phyloP scores from a whole-genome alignment of 257 asterid genomes.

The Jasminum sambac region DNA sequence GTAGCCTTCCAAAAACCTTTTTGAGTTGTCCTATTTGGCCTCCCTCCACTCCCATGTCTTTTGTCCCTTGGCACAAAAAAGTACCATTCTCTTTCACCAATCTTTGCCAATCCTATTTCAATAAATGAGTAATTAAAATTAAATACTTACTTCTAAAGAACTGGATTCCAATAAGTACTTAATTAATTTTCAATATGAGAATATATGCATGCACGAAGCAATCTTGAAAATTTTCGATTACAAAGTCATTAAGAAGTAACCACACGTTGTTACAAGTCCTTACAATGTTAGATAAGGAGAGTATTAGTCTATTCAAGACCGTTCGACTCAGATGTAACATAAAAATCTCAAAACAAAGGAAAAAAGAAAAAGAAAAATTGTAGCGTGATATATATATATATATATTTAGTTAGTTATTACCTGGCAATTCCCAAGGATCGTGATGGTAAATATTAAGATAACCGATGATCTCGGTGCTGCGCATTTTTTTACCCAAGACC shows the following conservation, averaged over 20 bases:
- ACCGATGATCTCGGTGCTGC: constrained; percentile 51
- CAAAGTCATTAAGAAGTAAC: too few relatives aligned
- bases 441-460: constrained; percentile 61
- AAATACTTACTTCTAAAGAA: too few relatives aligned
- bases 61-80: constrained; percentile 69
- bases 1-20: constrained; percentile 89
- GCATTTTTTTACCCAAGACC: constrained; percentile 29
- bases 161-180: too few relatives aligned
- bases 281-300: too few relatives aligned
- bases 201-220: too few relatives aligned
- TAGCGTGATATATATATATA: too few relatives aligned
- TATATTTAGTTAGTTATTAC: constrained; percentile 39
- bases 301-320: too few relatives aligned
- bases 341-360: background rate
- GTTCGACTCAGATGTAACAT: background rate
- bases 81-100: constrained; percentile 81
- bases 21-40: constrained; percentile 67
- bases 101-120: constrained; percentile 58
- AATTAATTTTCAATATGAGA: too few relatives aligned
- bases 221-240: too few relatives aligned
- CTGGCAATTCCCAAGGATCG: constrained; percentile 73
- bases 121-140: background rate
- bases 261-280: too few relatives aligned
- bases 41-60: constrained; percentile 68
- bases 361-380: too few relatives aligned